Conservation (phyloP, 2,329 filamentous ascomycete genomes). For the Pseudogymnoascus pannorum region DNA sequence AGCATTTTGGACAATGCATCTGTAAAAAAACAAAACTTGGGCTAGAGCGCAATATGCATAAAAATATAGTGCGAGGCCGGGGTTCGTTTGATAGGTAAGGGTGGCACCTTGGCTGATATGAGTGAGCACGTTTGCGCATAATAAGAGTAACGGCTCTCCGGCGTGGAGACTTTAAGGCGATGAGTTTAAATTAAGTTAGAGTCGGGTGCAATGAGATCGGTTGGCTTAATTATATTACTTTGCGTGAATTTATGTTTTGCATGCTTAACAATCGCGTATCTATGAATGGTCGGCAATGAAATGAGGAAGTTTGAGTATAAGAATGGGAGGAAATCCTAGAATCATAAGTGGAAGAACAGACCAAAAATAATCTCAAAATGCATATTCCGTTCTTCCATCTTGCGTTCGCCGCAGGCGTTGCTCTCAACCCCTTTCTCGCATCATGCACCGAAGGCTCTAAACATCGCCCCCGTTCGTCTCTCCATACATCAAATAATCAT, state of each 20-base stretch:
- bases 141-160: not conserved
- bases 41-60: not conserved
- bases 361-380: not conserved
- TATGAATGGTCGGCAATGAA: not conserved
- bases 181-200: not conserved
- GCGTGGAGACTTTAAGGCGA: not conserved
- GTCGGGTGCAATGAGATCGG: not conserved
- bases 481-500: slow-evolving; percentile 16
- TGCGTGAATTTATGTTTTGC: not conserved
- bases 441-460: not conserved
- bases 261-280: not conserved
- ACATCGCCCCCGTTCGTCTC: slow-evolving; percentile 1
- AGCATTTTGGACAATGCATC: not conserved
- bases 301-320: not conserved
- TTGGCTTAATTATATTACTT: not conserved
- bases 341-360: not conserved
- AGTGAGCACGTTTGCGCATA: not conserved
- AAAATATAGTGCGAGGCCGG: not conserved
- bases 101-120: not conserved
- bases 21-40: not conserved
- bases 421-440: not conserved
- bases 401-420: not conserved
- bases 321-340: not conserved
- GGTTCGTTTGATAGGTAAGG: not conserved
- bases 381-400: not conserved